These are phyloP conservation scores for Austroboletus festivus DNA, from an alignment of 768 basidiomycete species.

Conservation along the genomic window DNA sequence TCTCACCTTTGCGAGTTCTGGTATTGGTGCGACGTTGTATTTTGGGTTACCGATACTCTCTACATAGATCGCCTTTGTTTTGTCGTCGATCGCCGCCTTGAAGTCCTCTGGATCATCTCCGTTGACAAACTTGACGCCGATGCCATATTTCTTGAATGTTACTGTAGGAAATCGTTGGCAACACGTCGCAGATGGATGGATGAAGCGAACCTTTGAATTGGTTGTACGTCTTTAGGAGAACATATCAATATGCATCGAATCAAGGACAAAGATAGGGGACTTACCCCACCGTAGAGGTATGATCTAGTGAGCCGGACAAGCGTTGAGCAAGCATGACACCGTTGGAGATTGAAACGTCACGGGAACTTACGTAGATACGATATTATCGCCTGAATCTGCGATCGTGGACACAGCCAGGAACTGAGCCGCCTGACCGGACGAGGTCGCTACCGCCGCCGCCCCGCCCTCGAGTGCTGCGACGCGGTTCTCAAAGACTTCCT, in stretches of 20 bases:
- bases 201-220: slow-evolving; percentile 52
- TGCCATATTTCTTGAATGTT: slow-evolving; percentile 53
- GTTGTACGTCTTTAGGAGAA: slow-evolving; percentile 47
- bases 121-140: slow-evolving; percentile 52
- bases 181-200: background rate
- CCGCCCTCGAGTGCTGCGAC: slow-evolving; percentile 66
- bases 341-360: background rate
- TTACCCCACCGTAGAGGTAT: slow-evolving; percentile 58
- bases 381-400: slow-evolving; percentile 58
- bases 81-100: slow-evolving; percentile 53
- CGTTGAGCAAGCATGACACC: background rate
- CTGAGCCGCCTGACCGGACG: slow-evolving; percentile 63
- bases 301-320: slow-evolving; percentile 31
- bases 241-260: background rate
- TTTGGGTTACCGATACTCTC: slow-evolving; percentile 65
- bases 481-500: slow-evolving; percentile 66
- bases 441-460: slow-evolving; percentile 50
- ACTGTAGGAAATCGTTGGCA: slow-evolving; percentile 30
- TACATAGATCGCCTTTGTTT: slow-evolving; percentile 56
- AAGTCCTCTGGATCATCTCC: slow-evolving; percentile 46
- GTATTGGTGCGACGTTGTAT: slow-evolving; percentile 52
- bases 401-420: slow-evolving; percentile 56
- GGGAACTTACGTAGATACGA: slow-evolving; percentile 50
- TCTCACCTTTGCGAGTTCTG: slow-evolving; percentile 51
- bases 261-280: slow-evolving; percentile 14